Base-by-base conservation (phyloP, 768 basidiomycete species). In the Daedalea quercina region DNA sequence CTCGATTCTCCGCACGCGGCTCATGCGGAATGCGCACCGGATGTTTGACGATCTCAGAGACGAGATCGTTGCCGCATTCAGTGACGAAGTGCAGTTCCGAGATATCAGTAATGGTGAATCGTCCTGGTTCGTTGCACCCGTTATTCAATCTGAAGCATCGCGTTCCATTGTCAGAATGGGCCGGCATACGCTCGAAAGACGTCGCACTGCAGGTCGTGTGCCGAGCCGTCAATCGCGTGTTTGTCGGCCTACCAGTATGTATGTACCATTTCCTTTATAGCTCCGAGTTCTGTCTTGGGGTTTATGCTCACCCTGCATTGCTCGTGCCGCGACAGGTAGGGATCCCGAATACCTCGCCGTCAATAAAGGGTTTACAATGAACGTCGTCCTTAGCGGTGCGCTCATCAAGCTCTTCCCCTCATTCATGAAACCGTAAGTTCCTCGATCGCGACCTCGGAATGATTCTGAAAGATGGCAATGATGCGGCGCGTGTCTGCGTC, bases 181-280 rank as follows among this genome's bases (percentile, higher is more conserved):
- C 57, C 22, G 59, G 47, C 3, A 59, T 57, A 2, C 55, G 61
- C 1, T 58, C 65, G 0, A 60, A 63, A 33, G 56, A 63, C 1
- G 67, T 66, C 3, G 59, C 68, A 25, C 64, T 64, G 62, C 52
- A 68, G 37, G 65, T 75, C 25, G 67, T 74, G 15, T 67, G 64
- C 47, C 59, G 74, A 20, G 66, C 70, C 17, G 71, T 65, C 56
- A 76, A 74, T 52, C 66, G 76, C 1, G 51, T 74, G 9, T 75
- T 78, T 50, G 72, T 80, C 37, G 77, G 76, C 1, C 55, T 72
- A 2, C 75, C 76, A 1, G 53, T 76, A 13, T 77, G 76, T 77
- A 50, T 46, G 69, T 50, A 35, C 17, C 11, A 11, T 46, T 19
- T 7, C 22, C 13, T 2, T 35, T 15, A 11, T 12, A 13, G 26